Conservation (phyloP, 345 rosid species). For the Ailanthus altissimus region DNA sequence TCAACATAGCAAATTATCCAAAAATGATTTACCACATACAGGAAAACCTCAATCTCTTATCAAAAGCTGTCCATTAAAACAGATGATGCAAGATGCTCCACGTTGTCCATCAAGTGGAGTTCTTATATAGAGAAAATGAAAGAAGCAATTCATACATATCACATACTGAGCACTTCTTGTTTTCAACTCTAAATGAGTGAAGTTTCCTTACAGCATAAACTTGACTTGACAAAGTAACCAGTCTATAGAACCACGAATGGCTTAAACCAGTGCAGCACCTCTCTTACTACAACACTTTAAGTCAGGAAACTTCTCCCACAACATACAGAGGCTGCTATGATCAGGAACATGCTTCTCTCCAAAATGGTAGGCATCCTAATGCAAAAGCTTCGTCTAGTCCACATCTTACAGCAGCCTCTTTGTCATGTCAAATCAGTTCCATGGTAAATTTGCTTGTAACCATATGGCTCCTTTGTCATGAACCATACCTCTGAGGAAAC, state of each 20-base stretch:
- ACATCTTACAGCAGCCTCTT: constrained; percentile 63
- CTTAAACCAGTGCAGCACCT: constrained; percentile 37
- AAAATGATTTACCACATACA: constrained; percentile 18
- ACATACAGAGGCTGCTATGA: constrained; percentile 37
- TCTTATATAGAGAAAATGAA: constrained; percentile 29
- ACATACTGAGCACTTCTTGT: constrained; percentile 36
- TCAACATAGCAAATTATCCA: constrained; percentile 27
- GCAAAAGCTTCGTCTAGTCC: constrained; percentile 46
- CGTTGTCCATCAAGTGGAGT: constrained; percentile 23
- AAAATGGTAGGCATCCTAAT: constrained; percentile 34
- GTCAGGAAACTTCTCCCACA: constrained; percentile 24
- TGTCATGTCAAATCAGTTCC: constrained; percentile 63
- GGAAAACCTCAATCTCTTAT: constrained; percentile 23
- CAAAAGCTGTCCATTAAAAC: constrained; percentile 24
- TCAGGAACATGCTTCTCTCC: constrained; percentile 36
- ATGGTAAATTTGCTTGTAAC: constrained; percentile 61
- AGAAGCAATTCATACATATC: constrained; percentile 41
- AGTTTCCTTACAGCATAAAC: constrained; percentile 45
- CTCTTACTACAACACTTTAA: constrained; percentile 21
- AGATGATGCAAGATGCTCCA: constrained; percentile 30
- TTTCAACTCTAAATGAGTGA: constrained; percentile 33
- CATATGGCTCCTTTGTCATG: constrained; percentile 30
- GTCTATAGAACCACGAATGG: constrained; percentile 29
- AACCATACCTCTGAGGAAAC: constrained; percentile 38
- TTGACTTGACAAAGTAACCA: constrained; percentile 31